phyloP scores from a whole-genome alignment of 2,329 filamentous ascomycete species.

The Albifimbria verrucaria region DNA sequence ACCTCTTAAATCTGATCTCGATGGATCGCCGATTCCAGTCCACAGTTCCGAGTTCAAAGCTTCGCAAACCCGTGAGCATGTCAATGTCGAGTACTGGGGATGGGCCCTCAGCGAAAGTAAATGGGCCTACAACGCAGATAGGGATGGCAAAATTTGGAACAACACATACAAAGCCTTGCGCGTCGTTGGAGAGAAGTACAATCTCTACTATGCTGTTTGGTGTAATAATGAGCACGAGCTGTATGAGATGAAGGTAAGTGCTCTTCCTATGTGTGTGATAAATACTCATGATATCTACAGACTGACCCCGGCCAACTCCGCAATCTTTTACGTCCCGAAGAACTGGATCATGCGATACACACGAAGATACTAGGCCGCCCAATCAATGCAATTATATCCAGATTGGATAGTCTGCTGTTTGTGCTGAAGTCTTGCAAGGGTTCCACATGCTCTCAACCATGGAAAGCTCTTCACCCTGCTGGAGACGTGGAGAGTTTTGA shows the following conservation, averaged over 20 bases:
- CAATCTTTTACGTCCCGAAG: constrained; percentile 33
- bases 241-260: constrained; percentile 52
- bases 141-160: constrained; percentile 28
- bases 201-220: constrained; percentile 66
- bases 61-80: constrained; percentile 45
- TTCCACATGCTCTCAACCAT: constrained; percentile 50
- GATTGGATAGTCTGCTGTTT: constrained; percentile 56
- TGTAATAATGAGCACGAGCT: constrained; percentile 66
- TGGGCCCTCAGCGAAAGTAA: constrained; percentile 33
- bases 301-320: constrained; percentile 45
- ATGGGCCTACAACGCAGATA: not conserved
- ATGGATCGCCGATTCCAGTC: constrained; percentile 52
- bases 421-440: constrained; percentile 60
- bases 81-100: constrained; percentile 58
- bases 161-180: constrained; percentile 62
- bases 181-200: constrained; percentile 52
- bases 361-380: constrained; percentile 13
- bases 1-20: constrained; percentile 46
- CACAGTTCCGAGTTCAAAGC: constrained; percentile 18
- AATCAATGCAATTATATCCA: constrained; percentile 35
- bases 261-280: not conserved
- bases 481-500: constrained; percentile 47
- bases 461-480: constrained; percentile 52
- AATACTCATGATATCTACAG: constrained; percentile 1
- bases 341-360: not conserved